Evolutionary conservation across 2,329 filamentous ascomycete species (phyloP).

Genomic region (Verticillium dahliae): DNA sequence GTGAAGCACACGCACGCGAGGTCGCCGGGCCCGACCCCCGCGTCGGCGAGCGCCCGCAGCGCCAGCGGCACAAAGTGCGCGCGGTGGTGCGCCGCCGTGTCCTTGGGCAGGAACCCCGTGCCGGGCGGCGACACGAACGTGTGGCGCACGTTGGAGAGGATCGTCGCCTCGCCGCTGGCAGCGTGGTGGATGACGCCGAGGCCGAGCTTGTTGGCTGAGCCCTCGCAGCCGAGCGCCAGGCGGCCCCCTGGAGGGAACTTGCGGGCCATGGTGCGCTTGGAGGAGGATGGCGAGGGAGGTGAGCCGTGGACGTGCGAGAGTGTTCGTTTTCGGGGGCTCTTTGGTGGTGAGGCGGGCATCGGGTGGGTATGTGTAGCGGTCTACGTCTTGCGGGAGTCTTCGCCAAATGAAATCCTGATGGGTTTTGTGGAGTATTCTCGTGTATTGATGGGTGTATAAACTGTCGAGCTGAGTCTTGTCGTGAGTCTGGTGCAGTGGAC

Average conservation of each 20-base stretch:
- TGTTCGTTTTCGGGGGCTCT: background rate
- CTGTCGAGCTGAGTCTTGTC: too few relatives aligned
- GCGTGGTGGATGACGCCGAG: conserved; percentile 86
- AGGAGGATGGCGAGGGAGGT: background rate
- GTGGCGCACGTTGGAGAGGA: conserved; percentile 91
- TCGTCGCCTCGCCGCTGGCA: conserved; percentile 45
- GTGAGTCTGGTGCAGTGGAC: background rate
- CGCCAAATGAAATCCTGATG: too few relatives aligned
- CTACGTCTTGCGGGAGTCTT: too few relatives aligned
- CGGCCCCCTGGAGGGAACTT: conserved; percentile 26
- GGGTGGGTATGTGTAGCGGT: background rate
- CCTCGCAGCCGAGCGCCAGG: conserved; percentile 63
- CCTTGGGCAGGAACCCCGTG: conserved; percentile 91
- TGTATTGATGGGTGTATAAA: too few relatives aligned
- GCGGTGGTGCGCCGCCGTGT: conserved; percentile 90
- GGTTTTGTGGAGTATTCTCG: too few relatives aligned
- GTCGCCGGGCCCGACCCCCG: conserved; percentile 53
- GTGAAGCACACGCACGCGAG: conserved; percentile 95
- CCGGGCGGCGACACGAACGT: conserved; percentile 90
- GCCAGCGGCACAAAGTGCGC: conserved; percentile 77
- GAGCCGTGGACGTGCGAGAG: background rate
- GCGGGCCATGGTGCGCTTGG: conserved; percentile 11
- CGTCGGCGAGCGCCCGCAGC: conserved; percentile 68
- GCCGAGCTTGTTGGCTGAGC: conserved; percentile 96
- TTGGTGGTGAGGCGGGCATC: background rate